Evolutionary conservation across 805 yeast genomes (phyloP), one percentile per base, ranked within the genome.

Genomic region (Suhomyces kilbournensis): DNA sequence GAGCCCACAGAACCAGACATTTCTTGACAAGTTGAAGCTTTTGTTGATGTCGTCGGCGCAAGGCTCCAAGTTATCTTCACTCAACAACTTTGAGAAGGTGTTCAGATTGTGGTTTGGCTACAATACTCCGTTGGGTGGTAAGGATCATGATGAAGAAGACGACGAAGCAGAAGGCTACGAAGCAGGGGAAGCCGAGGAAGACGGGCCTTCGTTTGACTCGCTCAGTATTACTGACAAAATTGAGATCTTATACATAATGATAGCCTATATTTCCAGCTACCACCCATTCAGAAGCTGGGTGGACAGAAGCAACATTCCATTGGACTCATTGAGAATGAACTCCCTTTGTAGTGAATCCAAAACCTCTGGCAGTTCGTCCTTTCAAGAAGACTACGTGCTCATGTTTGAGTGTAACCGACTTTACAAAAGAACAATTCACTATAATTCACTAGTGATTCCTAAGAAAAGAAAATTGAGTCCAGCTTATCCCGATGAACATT

Each of bases 391-490:
- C 28, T 75, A 69, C 53, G 58, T 70, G 22, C 63, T 83, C 14
- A 45, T 71, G 8, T 71, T 81, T 53, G 82, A 82, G 53, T 81
- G 79, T 56, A 74, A 78, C 32, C 74, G 87, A 53, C 65, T 84
- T 48, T 84, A 83, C 63, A 72, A 69, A 49, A 63, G 76, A 39
- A 61, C 57, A 0, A 56, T 65, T 3, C 47, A 52, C 17, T 69
- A 56, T 48, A 67, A 69, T 7, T 56, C 60, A 14, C 47, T 74
- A 45, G 51, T 46, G 8, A 66, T 75, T 5, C 77, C 79, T 14
- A 67, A 68, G 47, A 70, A 67, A 53, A 60, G 78, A 34, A 65
- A 63, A 46, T 54, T 63, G 44, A 60, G 72, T 1, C 75, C 78
- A 1, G 58, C 54, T 46, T 58, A 63, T 50, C 78, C 78, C 1